These are phyloP conservation scores for Calonectria montana DNA, from an alignment of 2,329 filamentous ascomycete genomes.

Conservation along the genomic window DNA sequence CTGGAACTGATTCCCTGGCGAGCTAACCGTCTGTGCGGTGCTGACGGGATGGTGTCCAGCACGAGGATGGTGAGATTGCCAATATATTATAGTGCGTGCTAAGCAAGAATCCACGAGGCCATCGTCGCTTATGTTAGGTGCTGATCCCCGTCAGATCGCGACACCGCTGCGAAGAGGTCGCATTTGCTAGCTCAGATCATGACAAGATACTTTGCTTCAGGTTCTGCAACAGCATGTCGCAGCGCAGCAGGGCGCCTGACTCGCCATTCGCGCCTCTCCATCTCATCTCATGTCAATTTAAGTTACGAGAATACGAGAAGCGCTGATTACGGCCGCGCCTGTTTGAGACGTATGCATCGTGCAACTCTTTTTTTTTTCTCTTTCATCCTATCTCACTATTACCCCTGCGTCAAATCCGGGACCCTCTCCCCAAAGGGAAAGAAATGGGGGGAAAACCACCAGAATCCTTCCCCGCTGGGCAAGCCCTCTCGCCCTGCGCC, in stretches of 20 bases:
- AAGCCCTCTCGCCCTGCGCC: conserved; percentile 22
- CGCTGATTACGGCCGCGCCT: not conserved
- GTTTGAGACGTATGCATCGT: not conserved
- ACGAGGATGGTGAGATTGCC: conserved; percentile 4
- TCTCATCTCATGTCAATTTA: not conserved
- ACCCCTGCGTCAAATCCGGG: conserved; percentile 39
- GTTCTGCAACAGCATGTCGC: not conserved
- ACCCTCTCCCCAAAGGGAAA: not conserved
- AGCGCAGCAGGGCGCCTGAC: not conserved
- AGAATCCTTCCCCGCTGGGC: conserved; percentile 29
- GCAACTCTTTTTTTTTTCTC: not conserved
- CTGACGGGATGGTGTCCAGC: conserved; percentile 12
- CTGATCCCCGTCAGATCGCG: not conserved
- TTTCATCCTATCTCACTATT: not conserved
- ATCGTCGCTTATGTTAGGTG: conserved; percentile 3
- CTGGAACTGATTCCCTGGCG: not conserved
- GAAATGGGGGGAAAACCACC: not conserved
- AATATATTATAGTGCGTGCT: conserved; percentile 11
- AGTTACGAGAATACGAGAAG: not conserved
- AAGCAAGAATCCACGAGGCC: not conserved
- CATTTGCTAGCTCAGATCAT: not conserved
- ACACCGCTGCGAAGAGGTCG: not conserved
- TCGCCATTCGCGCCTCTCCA: not conserved
- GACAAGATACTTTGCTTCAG: not conserved
- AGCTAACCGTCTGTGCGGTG: not conserved